Percentiles rank a stretch among this genome's conserved stretches.
These are phyloP conservation scores for Globisporangium emineosum DNA, from an alignment of 352 stramenopile species.

Conservation along the genomic window DNA sequence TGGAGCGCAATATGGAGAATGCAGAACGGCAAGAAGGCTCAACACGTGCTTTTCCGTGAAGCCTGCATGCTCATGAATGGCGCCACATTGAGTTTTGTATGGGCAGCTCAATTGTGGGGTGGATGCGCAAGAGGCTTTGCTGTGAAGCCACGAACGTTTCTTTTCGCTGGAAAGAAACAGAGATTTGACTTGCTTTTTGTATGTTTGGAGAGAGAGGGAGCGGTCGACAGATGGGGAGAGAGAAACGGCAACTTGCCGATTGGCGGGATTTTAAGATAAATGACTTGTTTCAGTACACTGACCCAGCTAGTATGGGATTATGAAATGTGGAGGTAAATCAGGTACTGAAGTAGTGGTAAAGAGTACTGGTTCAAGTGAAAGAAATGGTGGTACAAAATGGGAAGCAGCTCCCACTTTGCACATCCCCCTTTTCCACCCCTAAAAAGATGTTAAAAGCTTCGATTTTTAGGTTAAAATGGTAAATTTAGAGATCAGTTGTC, in stretches of 20 bases:
- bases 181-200: constrained; percentile 8
- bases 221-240: background rate
- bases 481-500: no score
- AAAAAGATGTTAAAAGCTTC: no score
- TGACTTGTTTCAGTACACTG: no score
- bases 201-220: constrained; percentile 6
- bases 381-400: no score
- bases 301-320: no score
- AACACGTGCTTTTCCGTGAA: background rate
- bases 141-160: constrained; percentile 7
- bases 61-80: background rate
- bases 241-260: background rate
- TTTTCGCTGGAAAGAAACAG: background rate
- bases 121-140: background rate
- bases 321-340: no score
- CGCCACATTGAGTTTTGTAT: background rate
- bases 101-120: background rate
- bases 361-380: no score
- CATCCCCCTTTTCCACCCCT: no score
- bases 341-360: no score
- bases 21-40: background rate
- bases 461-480: no score
- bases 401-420: no score
- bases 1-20: constrained; percentile 7
- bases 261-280: no score